These are phyloP conservation scores for Gaeumannomyces sp. DNA, from an alignment of 2,329 filamentous ascomycete genomes.

Conservation along the genomic window DNA sequence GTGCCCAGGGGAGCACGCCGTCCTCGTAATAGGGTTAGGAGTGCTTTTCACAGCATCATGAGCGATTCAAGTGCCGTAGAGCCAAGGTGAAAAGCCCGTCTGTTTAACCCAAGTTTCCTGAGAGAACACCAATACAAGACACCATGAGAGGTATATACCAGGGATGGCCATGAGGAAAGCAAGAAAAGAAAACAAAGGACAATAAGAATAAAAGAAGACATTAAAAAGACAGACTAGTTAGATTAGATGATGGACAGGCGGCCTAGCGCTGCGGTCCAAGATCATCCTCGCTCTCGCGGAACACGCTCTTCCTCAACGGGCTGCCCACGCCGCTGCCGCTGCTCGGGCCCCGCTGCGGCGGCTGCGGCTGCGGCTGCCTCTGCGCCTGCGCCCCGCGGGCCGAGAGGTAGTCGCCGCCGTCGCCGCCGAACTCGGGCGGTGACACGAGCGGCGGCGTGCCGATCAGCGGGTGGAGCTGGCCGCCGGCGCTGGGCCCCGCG, in stretches of 20 bases:
- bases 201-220: neutral
- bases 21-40: neutral
- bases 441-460: slow-evolving; percentile 9
- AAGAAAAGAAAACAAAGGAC: neutral
- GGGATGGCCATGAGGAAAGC: neutral
- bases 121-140: neutral
- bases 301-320: slow-evolving; percentile 14
- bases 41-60: neutral
- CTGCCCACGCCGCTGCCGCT: slow-evolving; percentile 4
- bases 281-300: slow-evolving; percentile 14
- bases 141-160: neutral
- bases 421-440: slow-evolving; percentile 5
- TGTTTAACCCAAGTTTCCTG: too few relatives aligned
- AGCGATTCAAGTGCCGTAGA: neutral
- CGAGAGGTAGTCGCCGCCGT: slow-evolving; percentile 4
- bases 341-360: neutral
- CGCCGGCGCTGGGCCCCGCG: neutral
- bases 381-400: neutral
- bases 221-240: neutral
- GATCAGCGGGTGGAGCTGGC: neutral
- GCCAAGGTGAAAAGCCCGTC: too few relatives aligned
- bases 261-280: neutral
- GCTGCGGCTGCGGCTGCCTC: neutral
- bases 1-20: too few relatives aligned
- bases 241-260: too few relatives aligned